Base-by-base conservation (phyloP, 192 early-diverging fungal genomes). In the Kappamyces sp. region DNA sequence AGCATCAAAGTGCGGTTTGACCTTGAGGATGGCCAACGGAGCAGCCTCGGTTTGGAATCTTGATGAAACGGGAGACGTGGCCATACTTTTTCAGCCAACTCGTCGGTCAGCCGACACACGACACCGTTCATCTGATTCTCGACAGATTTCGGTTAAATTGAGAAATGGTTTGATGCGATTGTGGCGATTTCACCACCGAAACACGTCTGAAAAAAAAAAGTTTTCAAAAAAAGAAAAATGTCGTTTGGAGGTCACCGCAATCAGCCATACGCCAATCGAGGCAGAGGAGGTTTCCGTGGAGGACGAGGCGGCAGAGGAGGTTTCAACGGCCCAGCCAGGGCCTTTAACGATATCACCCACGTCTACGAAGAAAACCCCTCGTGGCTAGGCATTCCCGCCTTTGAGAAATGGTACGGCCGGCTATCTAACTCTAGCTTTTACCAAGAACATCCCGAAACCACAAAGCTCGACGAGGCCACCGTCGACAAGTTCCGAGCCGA, bases 401-500 rank as follows among this genome's bases (percentile, higher is more conserved):
- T 77, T 43, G 78, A 82, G 41, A 66, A 77, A 29, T n/a, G n/a
- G n/a, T n/a, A n/a, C n/a, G n/a, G n/a, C n/a, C n/a, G n/a, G n/a
- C n/a, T n/a, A n/a, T n/a, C n/a, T n/a, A n/a, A n/a, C n/a, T n/a
- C n/a, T n/a, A 70, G 78, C 34, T 83, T 86, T 36, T 74, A 79
- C 49, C 65, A 42, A 38, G 62, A 64, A 34, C 45, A 61, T 47
- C 34, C 61, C 35, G 57, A 74, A 11, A 64, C 47, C 12, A 65
- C 60, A 2, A 41, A 36, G 1, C 31, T 73, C 61, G 8, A 66
- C 8, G 61, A 64, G 12, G 8, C 47, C 15, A 62, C 71, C 14
- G 71, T 75, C 42, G 43, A 40, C 4, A 61, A 59, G 46, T 88
- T 80, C 67, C 73, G 85, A 63, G 66, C 73, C 47, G 64, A 80